Base-by-base conservation (phyloP, 371 early-diverging fungal genomes). In the Capniomyces stellatus region DNA sequence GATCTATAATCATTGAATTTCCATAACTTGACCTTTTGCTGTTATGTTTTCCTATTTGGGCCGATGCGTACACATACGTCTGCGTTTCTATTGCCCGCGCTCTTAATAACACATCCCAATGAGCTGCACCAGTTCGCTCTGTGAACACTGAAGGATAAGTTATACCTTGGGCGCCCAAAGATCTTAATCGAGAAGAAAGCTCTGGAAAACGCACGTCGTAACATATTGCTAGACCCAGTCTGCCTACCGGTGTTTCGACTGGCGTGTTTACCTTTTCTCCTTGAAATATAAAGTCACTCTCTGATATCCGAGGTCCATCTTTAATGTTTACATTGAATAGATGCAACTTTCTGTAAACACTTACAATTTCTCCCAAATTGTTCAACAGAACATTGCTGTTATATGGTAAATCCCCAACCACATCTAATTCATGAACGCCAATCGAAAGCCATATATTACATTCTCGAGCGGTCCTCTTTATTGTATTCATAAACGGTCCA, bases 81-180 rank as follows among this genome's bases (percentile, higher is more conserved):
- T 90, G 90, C 1, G 81, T 87, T 58, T 90, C 91, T 43, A 90
- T 87, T 0, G 91, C 91, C 43, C 91, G 72, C 6, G 87, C 82
- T 8, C 85, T 72, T 41, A 90, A 63, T 22, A 90, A 73, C 0
- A 76, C 54, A 58, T 87, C 83, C 90, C 90, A 89, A 63, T 89
- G 90, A 21, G 88, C 84, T 51, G 71, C 67, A 1, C 91, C 91
- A 1, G 91, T 90, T 46, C 73, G 71, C 48, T 81, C 56, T 0
- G 91, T 88, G 59, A 90, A 90, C 0, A 87, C 91, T n/a, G 85
- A 82, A 19, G 91, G 89, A 58, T 73, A 90, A 13, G 85, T 75
- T 23, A 90, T 58, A 18, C 85, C 66, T 43, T 88, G 75, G 3
- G 86, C 83, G 0, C 85, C 85, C 19, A 65, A 64, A 28, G 56